Base-by-base conservation (phyloP, 495 filamentous ascomycete genomes). In the Penicillium soppii region DNA sequence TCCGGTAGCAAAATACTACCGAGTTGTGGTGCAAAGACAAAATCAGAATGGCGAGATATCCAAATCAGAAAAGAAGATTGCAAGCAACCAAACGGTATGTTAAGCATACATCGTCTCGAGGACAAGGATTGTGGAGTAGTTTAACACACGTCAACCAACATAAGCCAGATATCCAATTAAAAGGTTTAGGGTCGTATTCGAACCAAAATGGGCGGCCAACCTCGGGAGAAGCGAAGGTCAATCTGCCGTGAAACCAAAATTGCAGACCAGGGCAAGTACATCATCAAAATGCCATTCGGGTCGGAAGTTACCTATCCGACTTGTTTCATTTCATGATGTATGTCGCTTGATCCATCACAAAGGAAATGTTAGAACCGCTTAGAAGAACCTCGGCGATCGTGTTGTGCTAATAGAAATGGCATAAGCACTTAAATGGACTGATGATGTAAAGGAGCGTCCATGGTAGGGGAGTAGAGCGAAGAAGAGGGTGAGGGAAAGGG, bases 181-280 rank as follows among this genome's bases (percentile, higher is more conserved):
- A 71, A 65, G 21, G 57, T 58, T 26, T 63, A 65, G 43, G 50
- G 56, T 44, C 57, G 56, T 57, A 60, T 54, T 15, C 54, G 52
- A 59, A 66, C 69, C 62, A 64, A 57, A 59, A 67, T 43, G 53
- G 55, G 59, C 57, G 73, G 72, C 75, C 74, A 71, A 70, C 73
- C 72, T 75, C 74, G 57, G 57, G 53, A 66, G 70, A 74, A 73
- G 52, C 52, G 62, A 67, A 67, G 50, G 65, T 61, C 50, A 53
- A 57, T 56, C 41, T 62, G 60, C 54, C 56, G 55, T 58, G 43
- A 62, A 59, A 65, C 48, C 51, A 62, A 59, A 56, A 53, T 45
- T 42, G 52, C 33, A 50, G 50, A 56, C 56, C 38, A 35, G 5
- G 36, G 35, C 49, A 53, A 59, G 52, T 40, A 52, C 54, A 48